A percentile compares a stretch with the other conserved stretches of the same genome.
Conservation (phyloP, 345 rosid species). For the Trapa incisa region DNA sequence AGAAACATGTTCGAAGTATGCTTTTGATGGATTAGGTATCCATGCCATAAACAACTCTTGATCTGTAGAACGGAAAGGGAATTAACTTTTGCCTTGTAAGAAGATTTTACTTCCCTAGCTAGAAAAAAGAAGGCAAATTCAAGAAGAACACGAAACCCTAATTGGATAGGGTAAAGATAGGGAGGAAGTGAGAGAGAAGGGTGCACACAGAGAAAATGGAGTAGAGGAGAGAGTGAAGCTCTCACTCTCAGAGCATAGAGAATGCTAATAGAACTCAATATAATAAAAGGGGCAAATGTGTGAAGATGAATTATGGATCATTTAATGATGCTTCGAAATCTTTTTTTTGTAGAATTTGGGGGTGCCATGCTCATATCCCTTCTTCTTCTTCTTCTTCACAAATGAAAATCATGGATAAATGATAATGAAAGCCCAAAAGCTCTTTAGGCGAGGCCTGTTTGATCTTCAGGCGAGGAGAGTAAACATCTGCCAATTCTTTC, state of each 20-base stretch:
- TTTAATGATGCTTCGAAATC: too few species aligned
- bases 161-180: conserved; percentile 5
- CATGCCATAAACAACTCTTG: neutral
- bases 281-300: conserved; percentile 2
- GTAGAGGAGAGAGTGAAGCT: neutral
- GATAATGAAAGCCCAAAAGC: too few species aligned
- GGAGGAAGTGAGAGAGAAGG: neutral
- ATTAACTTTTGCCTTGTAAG: conserved; percentile 11
- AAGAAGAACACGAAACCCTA: conserved; percentile 9
- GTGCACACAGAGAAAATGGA: neutral
- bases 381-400: too few species aligned
- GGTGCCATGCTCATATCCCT: too few species aligned
- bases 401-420: too few species aligned
- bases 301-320: neutral
- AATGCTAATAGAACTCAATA: conserved; percentile 2
- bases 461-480: too few species aligned
- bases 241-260: neutral
- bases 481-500: too few species aligned
- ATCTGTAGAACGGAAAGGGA: conserved; percentile 10
- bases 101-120: conserved; percentile 1
- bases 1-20: neutral
- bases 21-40: neutral
- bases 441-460: too few species aligned
- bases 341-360: too few species aligned
- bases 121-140: neutral